Evolutionary conservation across 768 basidiomycete genomes (phyloP).

Genomic region (Hygrocybe coccinea): DNA sequence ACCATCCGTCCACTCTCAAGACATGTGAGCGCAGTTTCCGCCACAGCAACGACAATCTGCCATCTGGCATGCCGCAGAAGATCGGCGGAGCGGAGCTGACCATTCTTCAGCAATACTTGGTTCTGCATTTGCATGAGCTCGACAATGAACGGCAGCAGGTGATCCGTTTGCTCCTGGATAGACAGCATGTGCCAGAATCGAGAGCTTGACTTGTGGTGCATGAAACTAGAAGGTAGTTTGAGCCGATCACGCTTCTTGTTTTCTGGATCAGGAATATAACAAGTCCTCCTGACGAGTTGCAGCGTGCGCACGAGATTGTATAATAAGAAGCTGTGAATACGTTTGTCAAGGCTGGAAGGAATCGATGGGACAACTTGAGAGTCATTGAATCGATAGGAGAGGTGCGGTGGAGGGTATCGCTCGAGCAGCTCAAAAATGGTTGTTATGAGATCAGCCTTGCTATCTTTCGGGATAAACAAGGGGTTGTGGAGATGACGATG

Average conservation of each 20-base stretch:
- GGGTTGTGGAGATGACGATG: conserved; percentile 12
- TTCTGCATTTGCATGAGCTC: conserved; percentile 10
- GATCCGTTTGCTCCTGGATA: conserved; percentile 12
- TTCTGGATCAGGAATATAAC: conserved; percentile 5
- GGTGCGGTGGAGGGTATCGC: conserved; percentile 9
- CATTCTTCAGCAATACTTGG: conserved; percentile 13
- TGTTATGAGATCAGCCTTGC: conserved; percentile 12
- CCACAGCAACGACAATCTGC: conserved; percentile 12
- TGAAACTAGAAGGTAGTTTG: neutral
- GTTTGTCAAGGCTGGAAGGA: conserved; percentile 7
- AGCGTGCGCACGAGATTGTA: conserved; percentile 13
- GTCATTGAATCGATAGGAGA: neutral
- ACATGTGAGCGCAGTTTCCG: conserved; percentile 9
- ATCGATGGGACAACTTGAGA: conserved; percentile 6
- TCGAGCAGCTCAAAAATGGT: conserved; percentile 16
- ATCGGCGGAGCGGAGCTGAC: conserved; percentile 6
- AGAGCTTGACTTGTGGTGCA: conserved; percentile 7
- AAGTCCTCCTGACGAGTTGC: conserved; percentile 12
- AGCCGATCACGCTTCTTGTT: neutral
- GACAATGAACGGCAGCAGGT: conserved; percentile 15
- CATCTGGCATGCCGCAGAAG: conserved; percentile 11
- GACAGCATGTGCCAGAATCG: conserved; percentile 14
- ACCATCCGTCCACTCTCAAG: neutral
- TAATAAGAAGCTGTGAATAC: conserved; percentile 12
- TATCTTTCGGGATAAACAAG: conserved; percentile 12